A percentile compares a stretch with the other conserved stretches of the same genome.
These are phyloP conservation scores for Clavispora asparagi DNA, from an alignment of 805 yeast species.

Conservation along the genomic window DNA sequence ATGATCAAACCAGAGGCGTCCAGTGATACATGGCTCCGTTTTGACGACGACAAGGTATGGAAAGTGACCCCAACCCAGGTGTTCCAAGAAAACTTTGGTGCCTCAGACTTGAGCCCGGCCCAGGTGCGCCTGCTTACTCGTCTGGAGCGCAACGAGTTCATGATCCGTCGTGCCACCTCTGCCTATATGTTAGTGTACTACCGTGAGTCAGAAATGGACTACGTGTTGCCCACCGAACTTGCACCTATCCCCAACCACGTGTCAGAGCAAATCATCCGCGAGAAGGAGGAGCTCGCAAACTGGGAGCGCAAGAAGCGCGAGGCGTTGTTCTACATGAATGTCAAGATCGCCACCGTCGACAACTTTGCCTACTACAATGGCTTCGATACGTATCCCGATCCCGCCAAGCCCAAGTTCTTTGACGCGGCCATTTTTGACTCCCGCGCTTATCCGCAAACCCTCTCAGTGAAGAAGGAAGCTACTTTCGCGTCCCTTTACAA, in stretches of 20 bases:
- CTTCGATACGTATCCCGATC: slow-evolving; percentile 72
- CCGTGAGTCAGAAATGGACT: slow-evolving; percentile 53
- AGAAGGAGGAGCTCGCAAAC: slow-evolving; percentile 51
- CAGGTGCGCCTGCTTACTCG: slow-evolving; percentile 49
- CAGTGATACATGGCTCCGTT: slow-evolving; percentile 72
- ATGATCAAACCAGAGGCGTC: slow-evolving; percentile 74
- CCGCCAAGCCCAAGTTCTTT: slow-evolving; percentile 36
- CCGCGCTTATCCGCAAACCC: slow-evolving; percentile 41
- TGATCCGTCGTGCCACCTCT: slow-evolving; percentile 76
- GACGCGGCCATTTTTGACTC: slow-evolving; percentile 46
- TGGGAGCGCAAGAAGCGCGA: slow-evolving; percentile 64
- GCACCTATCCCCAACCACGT: slow-evolving; percentile 56
- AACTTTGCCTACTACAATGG: slow-evolving; percentile 62
- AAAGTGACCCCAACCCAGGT: slow-evolving; percentile 80
- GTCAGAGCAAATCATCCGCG: slow-evolving; percentile 58
- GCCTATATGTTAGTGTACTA: slow-evolving; percentile 97
- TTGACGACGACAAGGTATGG: slow-evolving; percentile 95
- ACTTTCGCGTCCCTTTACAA: slow-evolving; percentile 47
- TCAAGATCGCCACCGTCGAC: slow-evolving; percentile 50
- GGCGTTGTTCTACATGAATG: slow-evolving; percentile 37
- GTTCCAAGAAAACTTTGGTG: slow-evolving; percentile 89
- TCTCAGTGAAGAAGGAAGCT: slow-evolving; percentile 54
- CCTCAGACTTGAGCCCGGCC: slow-evolving; percentile 49
- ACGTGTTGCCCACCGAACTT: slow-evolving; percentile 53
- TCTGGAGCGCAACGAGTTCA: slow-evolving; percentile 56